Evolutionary conservation across 495 filamentous ascomycete genomes (phyloP).

Genomic region (Terfezia claveryi): DNA sequence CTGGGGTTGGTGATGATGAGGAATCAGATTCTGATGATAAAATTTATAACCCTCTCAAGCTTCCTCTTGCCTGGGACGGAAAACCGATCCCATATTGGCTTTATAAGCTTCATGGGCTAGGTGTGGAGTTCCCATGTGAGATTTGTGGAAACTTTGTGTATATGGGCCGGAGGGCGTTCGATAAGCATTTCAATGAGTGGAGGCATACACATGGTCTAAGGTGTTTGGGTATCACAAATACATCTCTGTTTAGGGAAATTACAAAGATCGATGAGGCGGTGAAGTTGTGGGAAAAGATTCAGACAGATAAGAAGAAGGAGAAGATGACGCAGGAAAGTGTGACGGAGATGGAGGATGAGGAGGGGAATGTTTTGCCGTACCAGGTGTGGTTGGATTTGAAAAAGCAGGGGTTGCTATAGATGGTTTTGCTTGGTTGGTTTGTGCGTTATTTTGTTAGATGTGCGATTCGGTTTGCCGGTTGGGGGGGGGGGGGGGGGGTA

Average conservation of each 20-base stretch:
- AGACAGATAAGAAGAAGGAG: conserved; percentile 61
- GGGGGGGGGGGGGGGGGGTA: too few species aligned
- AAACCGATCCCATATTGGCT: conserved; percentile 98
- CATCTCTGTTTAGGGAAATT: conserved; percentile 81
- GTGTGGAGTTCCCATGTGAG: conserved; percentile 86
- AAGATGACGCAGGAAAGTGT: conserved; percentile 55
- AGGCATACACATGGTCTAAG: conserved; percentile 81
- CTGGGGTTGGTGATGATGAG: conserved; percentile 27
- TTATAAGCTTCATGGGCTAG: conserved; percentile 87
- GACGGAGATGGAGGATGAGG: conserved; percentile 93
- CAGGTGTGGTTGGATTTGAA: conserved; percentile 81
- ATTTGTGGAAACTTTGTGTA: conserved; percentile 97
- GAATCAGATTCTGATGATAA: conserved; percentile 50
- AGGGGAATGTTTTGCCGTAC: conserved; percentile 96
- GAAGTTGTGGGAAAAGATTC: conserved; percentile 80
- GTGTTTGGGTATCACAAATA: conserved; percentile 82
- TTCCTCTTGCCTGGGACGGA: conserved; percentile 90
- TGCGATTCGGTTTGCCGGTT: too few species aligned
- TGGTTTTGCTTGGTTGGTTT: neutral
- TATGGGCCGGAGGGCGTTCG: conserved; percentile 84
- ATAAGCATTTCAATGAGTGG: conserved; percentile 94
- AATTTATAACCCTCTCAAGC: conserved; percentile 89
- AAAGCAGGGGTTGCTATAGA: conserved; percentile 44
- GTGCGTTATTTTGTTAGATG: too few species aligned
- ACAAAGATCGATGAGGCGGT: conserved; percentile 74